Evolutionary conservation across 176 grass and related monocot genomes (phyloP).

Genomic region (Oryza meridionalis): DNA sequence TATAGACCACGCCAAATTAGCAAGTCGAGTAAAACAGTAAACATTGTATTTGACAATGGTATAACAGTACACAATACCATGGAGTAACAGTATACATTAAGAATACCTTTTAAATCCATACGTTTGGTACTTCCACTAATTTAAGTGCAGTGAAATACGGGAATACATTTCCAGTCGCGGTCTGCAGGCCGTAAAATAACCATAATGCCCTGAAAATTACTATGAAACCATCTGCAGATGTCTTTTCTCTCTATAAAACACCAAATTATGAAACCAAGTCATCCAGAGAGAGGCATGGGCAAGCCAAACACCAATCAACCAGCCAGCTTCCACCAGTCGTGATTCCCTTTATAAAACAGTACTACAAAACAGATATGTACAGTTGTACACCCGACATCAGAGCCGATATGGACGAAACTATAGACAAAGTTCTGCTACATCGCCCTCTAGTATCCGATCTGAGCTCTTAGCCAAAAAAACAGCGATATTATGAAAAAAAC

Average conservation of each 20-base stretch:
- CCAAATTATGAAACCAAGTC: neutral
- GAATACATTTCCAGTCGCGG: neutral
- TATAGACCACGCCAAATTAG: neutral
- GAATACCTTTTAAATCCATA: neutral
- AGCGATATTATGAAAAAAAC: neutral
- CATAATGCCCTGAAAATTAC: neutral
- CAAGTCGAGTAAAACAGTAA: neutral
- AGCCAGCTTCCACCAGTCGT: neutral
- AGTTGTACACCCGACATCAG: neutral
- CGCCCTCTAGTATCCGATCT: neutral
- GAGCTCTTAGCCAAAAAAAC: neutral
- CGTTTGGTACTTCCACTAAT: neutral
- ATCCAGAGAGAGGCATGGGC: neutral
- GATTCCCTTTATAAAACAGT: neutral
- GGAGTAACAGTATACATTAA: neutral
- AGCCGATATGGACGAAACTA: neutral
- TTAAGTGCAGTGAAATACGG: neutral
- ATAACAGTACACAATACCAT: neutral
- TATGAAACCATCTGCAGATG: neutral
- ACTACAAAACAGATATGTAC: slow-evolving; percentile 12
- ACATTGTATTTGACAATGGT: too few species aligned
- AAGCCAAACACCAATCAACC: neutral
- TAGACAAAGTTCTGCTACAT: neutral
- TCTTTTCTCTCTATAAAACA: neutral
- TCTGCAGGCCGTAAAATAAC: neutral